phyloP scores from a whole-genome alignment of 2,329 filamentous ascomycete species.

The Cercospora zeina region DNA sequence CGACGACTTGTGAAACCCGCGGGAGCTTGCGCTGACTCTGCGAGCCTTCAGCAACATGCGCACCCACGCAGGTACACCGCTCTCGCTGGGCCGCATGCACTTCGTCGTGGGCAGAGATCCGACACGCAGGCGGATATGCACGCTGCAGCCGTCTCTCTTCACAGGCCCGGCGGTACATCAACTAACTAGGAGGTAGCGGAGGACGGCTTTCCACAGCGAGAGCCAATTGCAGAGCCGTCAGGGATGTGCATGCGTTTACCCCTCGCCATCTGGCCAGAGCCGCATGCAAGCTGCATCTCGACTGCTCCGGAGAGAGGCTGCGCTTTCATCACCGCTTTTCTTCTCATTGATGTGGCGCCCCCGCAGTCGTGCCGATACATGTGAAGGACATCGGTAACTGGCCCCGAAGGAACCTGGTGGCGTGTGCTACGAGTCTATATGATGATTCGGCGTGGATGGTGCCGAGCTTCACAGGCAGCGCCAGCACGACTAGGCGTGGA shows the following conservation, averaged over 20 bases:
- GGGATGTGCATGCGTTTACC: slow-evolving; percentile 12
- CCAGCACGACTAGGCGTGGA: slow-evolving; percentile 43
- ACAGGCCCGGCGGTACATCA: background rate
- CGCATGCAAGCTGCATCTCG: slow-evolving; percentile 16
- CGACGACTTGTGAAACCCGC: background rate
- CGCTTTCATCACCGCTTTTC: slow-evolving; percentile 17
- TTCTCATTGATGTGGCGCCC: background rate
- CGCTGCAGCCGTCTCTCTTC: slow-evolving; percentile 6
- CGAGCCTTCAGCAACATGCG: background rate
- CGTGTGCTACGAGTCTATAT: slow-evolving; percentile 11
- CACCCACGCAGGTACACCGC: slow-evolving; percentile 13
- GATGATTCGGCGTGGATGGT: background rate
- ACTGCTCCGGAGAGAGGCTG: slow-evolving; percentile 7
- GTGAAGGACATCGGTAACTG: background rate
- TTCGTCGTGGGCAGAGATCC: slow-evolving; percentile 5
- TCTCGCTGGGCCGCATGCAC: slow-evolving; percentile 1
- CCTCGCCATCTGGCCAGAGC: slow-evolving; percentile 16
- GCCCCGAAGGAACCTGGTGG: background rate
- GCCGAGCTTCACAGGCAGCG: slow-evolving; percentile 3
- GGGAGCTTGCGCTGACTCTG: background rate
- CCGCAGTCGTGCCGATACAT: slow-evolving; percentile 1
- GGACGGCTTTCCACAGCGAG: background rate
- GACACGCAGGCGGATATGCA: slow-evolving; percentile 11
- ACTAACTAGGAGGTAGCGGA: too few relatives aligned
- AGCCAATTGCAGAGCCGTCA: slow-evolving; percentile 4